phyloP scores from a whole-genome alignment of 2,329 filamentous ascomycete genomes.

The Orbilia ellipsospora region DNA sequence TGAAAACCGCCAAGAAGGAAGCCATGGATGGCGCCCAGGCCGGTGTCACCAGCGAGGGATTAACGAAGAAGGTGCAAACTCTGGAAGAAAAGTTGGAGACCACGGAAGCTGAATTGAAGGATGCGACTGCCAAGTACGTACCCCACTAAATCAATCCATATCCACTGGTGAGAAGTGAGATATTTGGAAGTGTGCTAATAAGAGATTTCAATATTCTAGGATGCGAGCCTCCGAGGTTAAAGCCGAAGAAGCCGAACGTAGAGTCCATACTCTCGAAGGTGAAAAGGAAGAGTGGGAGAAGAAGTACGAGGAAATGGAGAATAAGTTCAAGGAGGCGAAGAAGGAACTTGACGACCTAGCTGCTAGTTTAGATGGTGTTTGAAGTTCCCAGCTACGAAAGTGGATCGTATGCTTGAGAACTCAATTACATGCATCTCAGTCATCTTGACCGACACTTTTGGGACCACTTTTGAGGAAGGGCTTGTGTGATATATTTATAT shows the following conservation, averaged over 20 bases:
- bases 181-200: conserved; percentile 17
- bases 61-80: conserved; percentile 91
- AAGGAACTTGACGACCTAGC: neutral
- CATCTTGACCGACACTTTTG: no score
- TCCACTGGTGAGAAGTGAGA: conserved; percentile 18
- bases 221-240: neutral
- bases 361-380: neutral
- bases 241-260: neutral
- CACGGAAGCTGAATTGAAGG: conserved; percentile 93
- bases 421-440: no score
- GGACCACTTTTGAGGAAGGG: no score
- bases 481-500: no score
- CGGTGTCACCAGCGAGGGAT: conserved; percentile 88
- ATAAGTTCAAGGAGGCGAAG: no score
- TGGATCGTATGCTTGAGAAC: no score
- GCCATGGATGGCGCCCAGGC: conserved; percentile 84
- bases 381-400: neutral
- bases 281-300: neutral
- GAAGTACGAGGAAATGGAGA: no score
- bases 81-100: conserved; percentile 98
- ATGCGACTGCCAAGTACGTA: conserved; percentile 94
- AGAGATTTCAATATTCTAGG: no score
- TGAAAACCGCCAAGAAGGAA: conserved; percentile 88
- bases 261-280: neutral
- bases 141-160: neutral